Conservation (phyloP, 2,329 filamentous ascomycete genomes). For the Aureobasidium vineae region DNA sequence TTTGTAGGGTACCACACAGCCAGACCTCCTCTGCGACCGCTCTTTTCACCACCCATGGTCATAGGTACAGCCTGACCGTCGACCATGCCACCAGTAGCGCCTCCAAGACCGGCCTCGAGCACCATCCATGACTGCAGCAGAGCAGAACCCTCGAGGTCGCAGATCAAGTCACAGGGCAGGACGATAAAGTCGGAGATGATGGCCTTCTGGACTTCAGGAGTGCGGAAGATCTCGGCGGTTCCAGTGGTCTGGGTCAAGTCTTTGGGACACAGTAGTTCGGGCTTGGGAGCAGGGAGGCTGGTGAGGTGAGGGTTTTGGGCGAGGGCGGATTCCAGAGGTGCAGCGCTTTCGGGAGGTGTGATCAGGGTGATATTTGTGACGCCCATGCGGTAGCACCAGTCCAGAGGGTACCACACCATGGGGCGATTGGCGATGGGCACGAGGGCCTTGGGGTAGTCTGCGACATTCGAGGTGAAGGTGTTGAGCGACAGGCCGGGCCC, state of each 20-base stretch:
- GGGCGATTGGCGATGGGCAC: conserved; percentile 79
- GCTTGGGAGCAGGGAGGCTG: conserved; percentile 67
- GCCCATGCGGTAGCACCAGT: conserved; percentile 80
- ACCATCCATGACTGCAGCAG: conserved; percentile 92
- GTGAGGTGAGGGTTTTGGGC: conserved; percentile 78
- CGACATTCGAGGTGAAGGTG: conserved; percentile 76
- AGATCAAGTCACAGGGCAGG: conserved; percentile 89
- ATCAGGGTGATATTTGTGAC: conserved; percentile 65
- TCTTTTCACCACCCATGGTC: conserved; percentile 54
- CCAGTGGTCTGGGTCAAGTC: conserved; percentile 79
- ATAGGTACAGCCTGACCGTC: conserved; percentile 48
- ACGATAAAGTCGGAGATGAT: conserved; percentile 86
- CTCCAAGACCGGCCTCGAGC: conserved; percentile 66
- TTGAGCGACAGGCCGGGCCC: conserved; percentile 78
- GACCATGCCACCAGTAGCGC: conserved; percentile 55
- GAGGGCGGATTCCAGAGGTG: conserved; percentile 66
- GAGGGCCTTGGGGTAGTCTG: conserved; percentile 78
- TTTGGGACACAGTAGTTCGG: conserved; percentile 72
- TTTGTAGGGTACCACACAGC: conserved; percentile 92
- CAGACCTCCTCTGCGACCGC: conserved; percentile 71
- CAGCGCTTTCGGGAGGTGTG: conserved; percentile 56
- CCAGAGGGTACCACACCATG: conserved; percentile 87
- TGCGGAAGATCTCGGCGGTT: conserved; percentile 81
- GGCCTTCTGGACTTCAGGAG: conserved; percentile 75
- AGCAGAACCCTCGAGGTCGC: conserved; percentile 78